phyloP scores from a whole-genome alignment of 2,329 filamentous ascomycete species.

The Calonectria ilicicola region DNA sequence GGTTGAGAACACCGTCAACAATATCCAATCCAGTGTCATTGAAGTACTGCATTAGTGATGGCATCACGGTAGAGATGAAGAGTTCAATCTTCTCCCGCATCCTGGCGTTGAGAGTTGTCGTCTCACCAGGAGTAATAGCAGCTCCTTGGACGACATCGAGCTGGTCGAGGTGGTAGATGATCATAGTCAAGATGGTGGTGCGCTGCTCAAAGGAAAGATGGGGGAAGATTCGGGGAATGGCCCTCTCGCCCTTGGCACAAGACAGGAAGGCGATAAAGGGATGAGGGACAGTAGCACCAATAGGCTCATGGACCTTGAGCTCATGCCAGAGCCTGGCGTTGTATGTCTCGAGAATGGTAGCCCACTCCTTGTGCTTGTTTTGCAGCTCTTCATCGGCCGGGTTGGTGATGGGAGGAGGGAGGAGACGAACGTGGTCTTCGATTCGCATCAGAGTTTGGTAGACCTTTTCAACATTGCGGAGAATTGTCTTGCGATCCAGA shows the following conservation, averaged over 20 bases:
- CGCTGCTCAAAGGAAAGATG: constrained; percentile 93
- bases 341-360: constrained; percentile 67
- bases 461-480: constrained; percentile 89
- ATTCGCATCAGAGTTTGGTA: constrained; percentile 92
- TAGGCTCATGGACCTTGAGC: constrained; percentile 93
- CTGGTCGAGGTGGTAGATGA: constrained; percentile 91
- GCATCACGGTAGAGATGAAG: constrained; percentile 90
- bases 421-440: constrained; percentile 89
- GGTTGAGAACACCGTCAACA: constrained; percentile 87
- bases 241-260: constrained; percentile 95
- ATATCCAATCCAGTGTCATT: constrained; percentile 92
- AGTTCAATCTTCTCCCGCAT: constrained; percentile 93
- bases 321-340: constrained; percentile 87
- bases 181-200: constrained; percentile 95
- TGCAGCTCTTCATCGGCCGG: constrained; percentile 72
- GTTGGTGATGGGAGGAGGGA: constrained; percentile 73
- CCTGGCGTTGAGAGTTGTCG: constrained; percentile 75
- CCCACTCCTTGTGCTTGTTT: constrained; percentile 83
- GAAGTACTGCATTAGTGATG: constrained; percentile 88
- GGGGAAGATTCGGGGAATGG: constrained; percentile 92
- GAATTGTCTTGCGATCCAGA: constrained; percentile 83
- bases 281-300: constrained; percentile 81
- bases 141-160: constrained; percentile 90
- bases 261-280: constrained; percentile 97
- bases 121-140: constrained; percentile 79